Base-by-base conservation (phyloP, 768 basidiomycete genomes). In the Lactifluus piperatus region DNA sequence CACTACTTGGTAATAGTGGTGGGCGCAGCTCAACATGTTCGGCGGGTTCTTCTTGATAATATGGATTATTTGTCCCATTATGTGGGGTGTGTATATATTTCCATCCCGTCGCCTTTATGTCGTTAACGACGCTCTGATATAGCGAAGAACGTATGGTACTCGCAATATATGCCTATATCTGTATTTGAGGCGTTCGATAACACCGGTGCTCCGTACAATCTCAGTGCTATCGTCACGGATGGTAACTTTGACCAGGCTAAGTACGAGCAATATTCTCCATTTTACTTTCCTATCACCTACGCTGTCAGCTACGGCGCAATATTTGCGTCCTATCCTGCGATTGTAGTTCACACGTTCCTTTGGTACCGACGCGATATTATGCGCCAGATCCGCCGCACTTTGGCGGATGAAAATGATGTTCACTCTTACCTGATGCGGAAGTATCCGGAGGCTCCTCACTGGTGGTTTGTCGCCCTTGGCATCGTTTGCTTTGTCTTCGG, bases 301-400 rank as follows among this genome's bases (percentile, higher is more conserved):
- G 78, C 79, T 18, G 65, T 93, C 56, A 81, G 84, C 2, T 91
- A 89, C 65, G 88, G 85, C 52, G 71, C 87, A 26, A 77, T 83
- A 20, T 92, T 94, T 68, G 91, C 88, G 24, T 70, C 81, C 6
- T 83, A 91, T 68, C 76, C 87, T 0, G 76, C 91, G 4, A 77
- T 91, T 48, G 71, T 91, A 24, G 81, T 90, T 5, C 92, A 94
- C 70, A 87, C 89, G 5, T 80, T 84, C 74, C 69, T 94, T 54
- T 93, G 90, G 86, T 93, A 89, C 77, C 83, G 91, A 48, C 80
- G 79, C 53, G 91, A 93, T 66, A 88, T 92, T 57, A 68, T 74
- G 36, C 82, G 83, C 60, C 85, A 89, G 62, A 81, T 90, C 75
- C 81, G 82, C 58, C 78, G 78, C 59, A 78, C 75, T 37, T 72